Evolutionary conservation across 805 yeast genomes (phyloP).

Genomic region (Blastobotrys americana): DNA sequence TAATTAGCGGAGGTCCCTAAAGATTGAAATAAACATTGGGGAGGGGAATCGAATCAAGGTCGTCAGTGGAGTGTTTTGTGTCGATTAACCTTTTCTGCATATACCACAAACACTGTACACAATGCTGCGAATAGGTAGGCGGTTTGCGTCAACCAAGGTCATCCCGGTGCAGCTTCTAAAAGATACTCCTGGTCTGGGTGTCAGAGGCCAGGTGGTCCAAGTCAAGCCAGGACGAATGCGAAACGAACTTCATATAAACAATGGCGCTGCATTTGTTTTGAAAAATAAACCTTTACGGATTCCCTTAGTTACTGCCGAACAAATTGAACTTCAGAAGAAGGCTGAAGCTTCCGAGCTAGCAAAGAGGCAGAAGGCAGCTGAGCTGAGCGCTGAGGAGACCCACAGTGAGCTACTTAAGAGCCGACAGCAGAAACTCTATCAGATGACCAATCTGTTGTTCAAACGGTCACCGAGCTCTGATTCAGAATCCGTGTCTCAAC

Average conservation of each 20-base stretch:
- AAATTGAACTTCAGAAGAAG: not conserved
- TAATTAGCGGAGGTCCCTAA: no score
- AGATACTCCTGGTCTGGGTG: conserved; percentile 59
- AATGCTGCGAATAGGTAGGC: no score
- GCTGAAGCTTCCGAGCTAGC: not conserved
- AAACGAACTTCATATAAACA: conserved; percentile 59
- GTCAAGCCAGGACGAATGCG: conserved; percentile 82
- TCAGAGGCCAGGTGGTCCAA: conserved; percentile 60
- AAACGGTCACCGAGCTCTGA: no score
- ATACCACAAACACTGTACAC: no score
- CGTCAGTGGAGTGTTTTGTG: no score
- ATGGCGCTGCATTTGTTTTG: conserved; percentile 67
- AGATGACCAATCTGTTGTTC: conserved; percentile 9
- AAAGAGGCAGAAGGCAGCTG: conserved; percentile 1
- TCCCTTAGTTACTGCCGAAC: conserved; percentile 15
- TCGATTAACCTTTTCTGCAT: no score
- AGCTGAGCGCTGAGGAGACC: no score
- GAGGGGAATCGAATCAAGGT: no score
- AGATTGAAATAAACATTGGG: no score
- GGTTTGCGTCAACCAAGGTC: conserved; percentile 23
- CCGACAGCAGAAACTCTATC: not conserved
- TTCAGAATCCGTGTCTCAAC: no score
- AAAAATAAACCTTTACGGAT: conserved; percentile 25
- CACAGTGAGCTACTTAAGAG: no score
- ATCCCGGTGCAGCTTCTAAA: conserved; percentile 61